Conservation (phyloP, 2,329 filamentous ascomycete genomes). For the Ascochyta viciae-villosae region DNA sequence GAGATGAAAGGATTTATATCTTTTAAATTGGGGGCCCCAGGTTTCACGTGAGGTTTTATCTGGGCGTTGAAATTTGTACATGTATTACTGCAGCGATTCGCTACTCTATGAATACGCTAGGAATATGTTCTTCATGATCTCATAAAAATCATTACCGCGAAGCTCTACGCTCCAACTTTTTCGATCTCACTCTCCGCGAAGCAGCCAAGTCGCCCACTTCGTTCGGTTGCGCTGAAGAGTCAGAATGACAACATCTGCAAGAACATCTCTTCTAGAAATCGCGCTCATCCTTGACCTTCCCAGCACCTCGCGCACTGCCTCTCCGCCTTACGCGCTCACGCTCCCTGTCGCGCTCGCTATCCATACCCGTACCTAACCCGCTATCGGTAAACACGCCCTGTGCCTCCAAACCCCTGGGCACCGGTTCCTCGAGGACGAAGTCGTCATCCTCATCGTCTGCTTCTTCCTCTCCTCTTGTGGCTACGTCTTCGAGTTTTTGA, state of each 20-base stretch:
- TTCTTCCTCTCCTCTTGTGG: constrained; percentile 47
- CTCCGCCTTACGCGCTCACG: constrained; percentile 20
- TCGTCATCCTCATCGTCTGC: constrained; percentile 55
- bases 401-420: constrained; percentile 14
- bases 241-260: background rate
- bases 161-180: background rate
- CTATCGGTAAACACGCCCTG: constrained; percentile 46
- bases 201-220: background rate
- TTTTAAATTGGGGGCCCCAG: no score
- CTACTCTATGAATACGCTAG: background rate
- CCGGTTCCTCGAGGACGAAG: constrained; percentile 49
- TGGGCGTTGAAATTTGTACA: constrained; percentile 1
- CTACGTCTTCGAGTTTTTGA: constrained; percentile 28
- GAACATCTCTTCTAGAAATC: background rate
- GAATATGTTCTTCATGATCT: background rate
- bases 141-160: background rate
- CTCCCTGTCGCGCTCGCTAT: constrained; percentile 36
- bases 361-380: constrained; percentile 58
- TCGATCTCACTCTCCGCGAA: background rate
- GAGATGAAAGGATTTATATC: no score
- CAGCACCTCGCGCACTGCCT: constrained; percentile 13
- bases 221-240: background rate
- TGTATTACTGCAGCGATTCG: background rate
- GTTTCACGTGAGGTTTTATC: background rate
- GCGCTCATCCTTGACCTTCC: background rate